phyloP scores from a whole-genome alignment of 2,329 filamentous ascomycete genomes.

The Neofusicoccum parvum region DNA sequence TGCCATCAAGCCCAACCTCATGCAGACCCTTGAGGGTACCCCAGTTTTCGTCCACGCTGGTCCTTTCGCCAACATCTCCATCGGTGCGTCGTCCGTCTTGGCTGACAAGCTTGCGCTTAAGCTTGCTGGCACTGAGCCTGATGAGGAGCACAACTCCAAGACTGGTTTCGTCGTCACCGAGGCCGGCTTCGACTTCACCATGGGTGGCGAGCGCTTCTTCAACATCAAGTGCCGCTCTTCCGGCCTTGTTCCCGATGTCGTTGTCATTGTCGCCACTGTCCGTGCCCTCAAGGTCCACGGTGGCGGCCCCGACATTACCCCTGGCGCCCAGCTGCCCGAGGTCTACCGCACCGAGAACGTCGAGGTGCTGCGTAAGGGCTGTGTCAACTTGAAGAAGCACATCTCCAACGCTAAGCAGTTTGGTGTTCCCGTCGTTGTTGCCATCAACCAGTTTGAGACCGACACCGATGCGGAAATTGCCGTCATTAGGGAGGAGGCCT shows the following conservation, averaged over 20 bases:
- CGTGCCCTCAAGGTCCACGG: conserved; percentile 96
- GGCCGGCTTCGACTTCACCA: conserved; percentile 98
- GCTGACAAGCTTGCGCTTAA: conserved; percentile 96
- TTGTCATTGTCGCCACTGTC: conserved; percentile 93
- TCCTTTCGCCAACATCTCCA: conserved; percentile 97
- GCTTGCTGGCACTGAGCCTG: conserved; percentile 88
- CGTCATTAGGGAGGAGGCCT: conserved; percentile 85
- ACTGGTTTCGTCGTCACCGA: conserved; percentile 94
- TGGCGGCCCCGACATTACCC: conserved; percentile 88
- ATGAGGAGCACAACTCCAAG: conserved; percentile 81
- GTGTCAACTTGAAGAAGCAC: conserved; percentile 93
- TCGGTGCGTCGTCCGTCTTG: conserved; percentile 92
- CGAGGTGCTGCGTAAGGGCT: conserved; percentile 85
- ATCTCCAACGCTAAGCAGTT: conserved; percentile 87
- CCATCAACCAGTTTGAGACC: conserved; percentile 94
- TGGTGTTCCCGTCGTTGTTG: conserved; percentile 91
- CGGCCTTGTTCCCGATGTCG: conserved; percentile 87
- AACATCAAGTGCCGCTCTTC: conserved; percentile 99
- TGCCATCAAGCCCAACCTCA: conserved; percentile 97
- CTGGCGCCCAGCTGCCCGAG: conserved; percentile 79
- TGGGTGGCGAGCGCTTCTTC: conserved; percentile 99
- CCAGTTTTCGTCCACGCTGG: conserved; percentile 97
- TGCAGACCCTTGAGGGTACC: conserved; percentile 97
- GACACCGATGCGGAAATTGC: conserved; percentile 92
- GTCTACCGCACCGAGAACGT: conserved; percentile 94